Evolutionary conservation across 495 filamentous ascomycete genomes (phyloP), one percentile per base, ranked within the genome.

Genomic region (Aspergillus saccharolyticus): DNA sequence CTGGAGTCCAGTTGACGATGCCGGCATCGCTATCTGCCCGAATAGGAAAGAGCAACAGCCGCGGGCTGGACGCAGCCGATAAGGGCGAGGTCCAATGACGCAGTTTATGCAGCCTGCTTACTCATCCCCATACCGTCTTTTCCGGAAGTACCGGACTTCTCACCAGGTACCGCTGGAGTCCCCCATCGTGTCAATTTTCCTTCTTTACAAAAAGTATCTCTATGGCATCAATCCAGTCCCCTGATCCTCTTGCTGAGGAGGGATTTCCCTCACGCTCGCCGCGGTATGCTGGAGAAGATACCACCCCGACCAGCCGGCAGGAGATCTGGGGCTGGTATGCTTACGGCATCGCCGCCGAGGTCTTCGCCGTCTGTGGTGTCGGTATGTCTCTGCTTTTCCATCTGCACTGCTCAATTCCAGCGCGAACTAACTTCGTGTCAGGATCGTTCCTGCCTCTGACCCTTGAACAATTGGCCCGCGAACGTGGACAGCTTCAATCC

Each of bases 391-490:
- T 42, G 44, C 22, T 16, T 22, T 9, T 48, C 18, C 18, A 48
- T 48, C 20, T 39, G 33, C 33, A 10, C 33, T n/a, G n/a, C 45
- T 48, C 19, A 16, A 4, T 48, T 24, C 19, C 20, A 21, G 4
- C 16, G 25, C 22, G 10, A 3, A 5, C 16, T 30, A n/a, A 24
- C 19, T n/a, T 12, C 0, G n/a, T 30, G 3, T 51, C 55, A 89
- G 89, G 87, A 57, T 93, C 90, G 8, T 96, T 96, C 70, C 86
- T 96, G 53, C 91, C 91, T 10, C 86, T 96, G 52, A 89, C 90
- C 10, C 79, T 96, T 52, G 91, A 96, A 66, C 89, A 90, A 62
- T 76, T 95, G 16, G 91, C 91, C 1, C 82, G 91, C 56, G 91
- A 92, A 66, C 85, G 86, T 71, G 90, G 90, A 30, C 83, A 87